Conservation (phyloP, 2,329 filamentous ascomycete species). For the Fusarium sulawesiense region DNA sequence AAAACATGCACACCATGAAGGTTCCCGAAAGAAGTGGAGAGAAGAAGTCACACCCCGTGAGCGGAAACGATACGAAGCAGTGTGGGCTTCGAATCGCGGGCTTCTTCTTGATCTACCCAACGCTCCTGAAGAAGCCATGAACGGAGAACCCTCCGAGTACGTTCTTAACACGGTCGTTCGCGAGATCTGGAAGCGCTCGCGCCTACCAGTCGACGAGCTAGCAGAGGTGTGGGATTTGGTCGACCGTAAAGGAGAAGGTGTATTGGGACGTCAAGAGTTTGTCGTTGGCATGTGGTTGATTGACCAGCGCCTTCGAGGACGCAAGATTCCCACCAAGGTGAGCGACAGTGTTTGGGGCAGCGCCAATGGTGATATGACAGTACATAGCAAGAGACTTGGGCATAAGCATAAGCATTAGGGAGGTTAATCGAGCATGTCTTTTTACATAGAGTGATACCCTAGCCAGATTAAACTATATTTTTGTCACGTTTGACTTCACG, state of each 20-base stretch:
- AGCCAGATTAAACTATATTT: constrained; percentile 29
- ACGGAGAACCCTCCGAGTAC: constrained; percentile 56
- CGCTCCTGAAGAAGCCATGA: constrained; percentile 32
- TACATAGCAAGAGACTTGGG: constrained; percentile 33
- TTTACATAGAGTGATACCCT: constrained; percentile 46
- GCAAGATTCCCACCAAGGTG: constrained; percentile 79
- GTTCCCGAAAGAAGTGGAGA: constrained; percentile 79
- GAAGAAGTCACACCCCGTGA: constrained; percentile 78
- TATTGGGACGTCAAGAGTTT: constrained; percentile 76
- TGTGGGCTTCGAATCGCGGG: constrained; percentile 86
- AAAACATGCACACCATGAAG: constrained; percentile 82
- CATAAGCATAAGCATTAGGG: constrained; percentile 18
- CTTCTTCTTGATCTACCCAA: constrained; percentile 54
- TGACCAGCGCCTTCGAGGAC: constrained; percentile 81
- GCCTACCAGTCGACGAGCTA: constrained; percentile 74
- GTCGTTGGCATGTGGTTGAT: constrained; percentile 87
- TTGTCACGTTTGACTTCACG: too few species aligned
- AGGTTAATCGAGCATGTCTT: constrained; percentile 13
- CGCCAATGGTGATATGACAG: constrained; percentile 61
- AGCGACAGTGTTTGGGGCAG: constrained; percentile 82
- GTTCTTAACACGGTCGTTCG: constrained; percentile 76
- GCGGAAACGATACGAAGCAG: constrained; percentile 82
- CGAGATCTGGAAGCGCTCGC: constrained; percentile 80
- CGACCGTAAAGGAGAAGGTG: constrained; percentile 65
- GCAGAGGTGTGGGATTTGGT: constrained; percentile 83